Evolutionary conservation across 805 yeast species (phyloP).

Genomic region (Candida nemodendra): DNA sequence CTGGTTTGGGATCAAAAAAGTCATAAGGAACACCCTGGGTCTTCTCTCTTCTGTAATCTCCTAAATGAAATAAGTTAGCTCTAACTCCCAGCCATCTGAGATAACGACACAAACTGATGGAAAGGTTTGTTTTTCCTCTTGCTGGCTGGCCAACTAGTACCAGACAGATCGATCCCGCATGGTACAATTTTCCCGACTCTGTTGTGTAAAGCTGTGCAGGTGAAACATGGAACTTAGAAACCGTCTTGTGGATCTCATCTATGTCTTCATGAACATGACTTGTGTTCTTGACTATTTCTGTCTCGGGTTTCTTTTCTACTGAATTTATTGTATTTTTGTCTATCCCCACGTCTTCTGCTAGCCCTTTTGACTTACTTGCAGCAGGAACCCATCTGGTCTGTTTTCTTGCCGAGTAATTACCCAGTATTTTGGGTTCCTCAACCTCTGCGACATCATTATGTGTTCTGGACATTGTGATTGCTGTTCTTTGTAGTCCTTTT

Average conservation of each 20-base stretch:
- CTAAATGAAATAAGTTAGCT: conserved; percentile 86
- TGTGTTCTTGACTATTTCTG: not conserved
- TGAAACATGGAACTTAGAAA: conserved; percentile 63
- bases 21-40: conserved; percentile 61
- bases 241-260: conserved; percentile 68
- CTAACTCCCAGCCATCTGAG: conserved; percentile 95
- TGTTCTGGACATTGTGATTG: conserved; percentile 3
- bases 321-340: conserved; percentile 10
- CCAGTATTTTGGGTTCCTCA: conserved; percentile 44
- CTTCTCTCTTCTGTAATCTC: conserved; percentile 75
- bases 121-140: conserved; percentile 89
- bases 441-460: conserved; percentile 28
- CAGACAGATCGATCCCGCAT: conserved; percentile 91
- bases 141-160: conserved; percentile 93
- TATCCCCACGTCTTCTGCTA: conserved; percentile 13
- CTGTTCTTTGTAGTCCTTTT: no score
- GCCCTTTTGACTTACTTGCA: conserved; percentile 4
- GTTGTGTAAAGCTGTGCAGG: conserved; percentile 95
- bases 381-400: conserved; percentile 47
- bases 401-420: conserved; percentile 57
- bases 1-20: conserved; percentile 60
- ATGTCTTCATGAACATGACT: conserved; percentile 20
- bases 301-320: conserved; percentile 6
- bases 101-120: conserved; percentile 89
- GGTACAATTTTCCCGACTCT: conserved; percentile 87